phyloP scores from a whole-genome alignment of 2,329 filamentous ascomycete genomes.

The Hypoxylon sp. region DNA sequence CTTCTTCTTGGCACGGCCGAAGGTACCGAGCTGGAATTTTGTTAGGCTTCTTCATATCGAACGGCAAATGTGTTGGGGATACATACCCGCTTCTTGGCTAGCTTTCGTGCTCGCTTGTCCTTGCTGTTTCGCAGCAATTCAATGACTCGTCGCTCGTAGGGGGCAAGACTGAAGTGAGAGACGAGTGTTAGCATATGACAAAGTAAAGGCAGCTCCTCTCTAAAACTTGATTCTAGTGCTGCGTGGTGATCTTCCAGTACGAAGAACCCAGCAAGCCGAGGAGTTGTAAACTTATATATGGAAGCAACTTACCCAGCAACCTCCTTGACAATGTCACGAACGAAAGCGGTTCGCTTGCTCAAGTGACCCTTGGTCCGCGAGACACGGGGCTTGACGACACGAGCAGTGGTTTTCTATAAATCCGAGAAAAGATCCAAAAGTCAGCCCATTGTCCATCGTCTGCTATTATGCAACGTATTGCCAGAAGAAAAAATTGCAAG shows the following conservation, averaged over 20 bases:
- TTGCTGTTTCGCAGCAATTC: constrained; percentile 99
- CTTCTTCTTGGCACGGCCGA: constrained; percentile 99
- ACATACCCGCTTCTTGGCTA: constrained; percentile 98
- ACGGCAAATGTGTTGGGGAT: constrained; percentile 8
- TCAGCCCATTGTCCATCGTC: constrained; percentile 76
- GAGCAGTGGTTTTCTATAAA: constrained; percentile 84
- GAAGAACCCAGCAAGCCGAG: constrained; percentile 1
- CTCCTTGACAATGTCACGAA: constrained; percentile 98
- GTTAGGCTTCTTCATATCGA: constrained; percentile 31
- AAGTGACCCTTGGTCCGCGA: constrained; percentile 94
- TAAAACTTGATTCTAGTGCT: background rate
- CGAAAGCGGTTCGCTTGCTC: constrained; percentile 97
- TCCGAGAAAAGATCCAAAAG: constrained; percentile 54
- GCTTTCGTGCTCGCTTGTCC: constrained; percentile 99
- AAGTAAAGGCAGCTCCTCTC: background rate
- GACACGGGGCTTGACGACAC: constrained; percentile 83
- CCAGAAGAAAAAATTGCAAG: constrained; percentile 54
- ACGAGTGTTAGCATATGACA: constrained; percentile 51
- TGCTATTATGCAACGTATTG: constrained; percentile 58
- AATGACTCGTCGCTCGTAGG: constrained; percentile 98
- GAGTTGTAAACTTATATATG: constrained; percentile 22
- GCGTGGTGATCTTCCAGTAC: background rate
- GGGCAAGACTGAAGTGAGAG: constrained; percentile 75
- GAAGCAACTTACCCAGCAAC: constrained; percentile 83
- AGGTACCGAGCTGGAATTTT: constrained; percentile 86